phyloP scores from a whole-genome alignment of 2,329 filamentous ascomycete genomes.

The Talaromyces piceae region DNA sequence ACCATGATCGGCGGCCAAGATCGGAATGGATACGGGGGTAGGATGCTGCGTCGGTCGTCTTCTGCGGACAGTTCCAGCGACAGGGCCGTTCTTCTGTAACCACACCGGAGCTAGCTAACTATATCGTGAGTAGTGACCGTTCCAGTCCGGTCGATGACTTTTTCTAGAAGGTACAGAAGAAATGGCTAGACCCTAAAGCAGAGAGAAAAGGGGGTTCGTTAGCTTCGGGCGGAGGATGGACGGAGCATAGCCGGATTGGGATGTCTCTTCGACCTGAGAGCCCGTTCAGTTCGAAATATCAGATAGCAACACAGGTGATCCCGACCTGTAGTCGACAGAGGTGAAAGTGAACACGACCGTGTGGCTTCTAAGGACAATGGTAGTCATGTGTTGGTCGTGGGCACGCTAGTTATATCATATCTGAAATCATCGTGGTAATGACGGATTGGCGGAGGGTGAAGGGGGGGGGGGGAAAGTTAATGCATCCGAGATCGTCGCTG shows the following conservation, averaged over 20 bases:
- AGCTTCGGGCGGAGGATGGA: background rate
- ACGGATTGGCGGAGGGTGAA: background rate
- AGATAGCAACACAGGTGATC: background rate
- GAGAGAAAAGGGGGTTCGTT: background rate
- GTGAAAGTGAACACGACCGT: too few relatives aligned
- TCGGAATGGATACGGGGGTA: background rate
- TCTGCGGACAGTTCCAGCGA: background rate
- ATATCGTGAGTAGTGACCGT: background rate
- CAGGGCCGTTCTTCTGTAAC: too few relatives aligned
- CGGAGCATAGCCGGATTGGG: background rate
- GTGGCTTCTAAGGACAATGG: too few relatives aligned
- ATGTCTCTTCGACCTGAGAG: too few relatives aligned
- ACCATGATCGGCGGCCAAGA: background rate
- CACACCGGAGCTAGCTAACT: background rate
- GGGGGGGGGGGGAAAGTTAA: background rate
- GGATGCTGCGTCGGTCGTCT: too few relatives aligned
- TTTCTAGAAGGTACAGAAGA: background rate
- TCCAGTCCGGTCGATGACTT: background rate
- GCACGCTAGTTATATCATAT: too few relatives aligned
- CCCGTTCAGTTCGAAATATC: too few relatives aligned
- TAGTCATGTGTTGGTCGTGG: too few relatives aligned
- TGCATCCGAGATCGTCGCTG: background rate
- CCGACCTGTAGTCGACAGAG: too few relatives aligned
- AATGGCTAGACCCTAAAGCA: background rate
- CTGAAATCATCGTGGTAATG: too few relatives aligned